Conservation (phyloP, 2,329 filamentous ascomycete genomes). For the Leptographium galeiforme region DNA sequence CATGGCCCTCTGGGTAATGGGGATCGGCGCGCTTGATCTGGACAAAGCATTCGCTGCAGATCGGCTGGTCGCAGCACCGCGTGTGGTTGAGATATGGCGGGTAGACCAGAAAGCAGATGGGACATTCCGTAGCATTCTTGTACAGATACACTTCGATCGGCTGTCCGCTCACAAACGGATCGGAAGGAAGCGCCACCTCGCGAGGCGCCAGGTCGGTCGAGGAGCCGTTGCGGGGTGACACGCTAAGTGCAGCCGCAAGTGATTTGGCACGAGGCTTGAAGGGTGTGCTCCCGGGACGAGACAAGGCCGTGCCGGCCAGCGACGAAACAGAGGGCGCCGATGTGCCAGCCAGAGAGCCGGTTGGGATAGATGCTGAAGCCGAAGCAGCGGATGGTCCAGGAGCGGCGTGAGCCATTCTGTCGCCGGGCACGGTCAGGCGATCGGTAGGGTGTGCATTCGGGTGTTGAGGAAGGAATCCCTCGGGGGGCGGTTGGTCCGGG, state of each 20-base stretch:
- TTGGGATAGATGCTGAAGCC: not conserved
- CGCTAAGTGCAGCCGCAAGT: slow-evolving; percentile 64
- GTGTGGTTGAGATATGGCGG: slow-evolving; percentile 90
- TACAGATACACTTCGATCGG: slow-evolving; percentile 86
- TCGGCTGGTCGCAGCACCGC: slow-evolving; percentile 86
- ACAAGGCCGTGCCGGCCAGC: slow-evolving; percentile 33
- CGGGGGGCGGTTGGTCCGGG: slow-evolving; percentile 68
- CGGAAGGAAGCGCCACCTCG: slow-evolving; percentile 66
- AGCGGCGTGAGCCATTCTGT: not conserved
- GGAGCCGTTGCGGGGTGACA: slow-evolving; percentile 59
- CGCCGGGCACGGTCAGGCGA: slow-evolving; percentile 53
- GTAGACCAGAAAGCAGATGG: slow-evolving; percentile 93
- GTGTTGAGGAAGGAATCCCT: slow-evolving; percentile 40
- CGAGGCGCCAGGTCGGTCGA: slow-evolving; percentile 59
- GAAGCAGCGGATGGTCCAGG: not conserved
- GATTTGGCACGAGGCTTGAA: slow-evolving; percentile 83
- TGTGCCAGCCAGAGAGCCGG: slow-evolving; percentile 45
- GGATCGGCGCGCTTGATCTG: slow-evolving; percentile 94
- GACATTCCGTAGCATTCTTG: slow-evolving; percentile 80
- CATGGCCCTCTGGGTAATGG: slow-evolving; percentile 69
- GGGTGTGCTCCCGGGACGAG: slow-evolving; percentile 36
- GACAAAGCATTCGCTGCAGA: slow-evolving; percentile 97
- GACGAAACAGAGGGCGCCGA: slow-evolving; percentile 64
- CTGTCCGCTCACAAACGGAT: slow-evolving; percentile 89
- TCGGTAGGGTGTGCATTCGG: slow-evolving; percentile 15